A percentile compares a stretch with the other conserved stretches of the same genome.
phyloP scores from a whole-genome alignment of 345 rosid species.

The Moricandia moricandioides region DNA sequence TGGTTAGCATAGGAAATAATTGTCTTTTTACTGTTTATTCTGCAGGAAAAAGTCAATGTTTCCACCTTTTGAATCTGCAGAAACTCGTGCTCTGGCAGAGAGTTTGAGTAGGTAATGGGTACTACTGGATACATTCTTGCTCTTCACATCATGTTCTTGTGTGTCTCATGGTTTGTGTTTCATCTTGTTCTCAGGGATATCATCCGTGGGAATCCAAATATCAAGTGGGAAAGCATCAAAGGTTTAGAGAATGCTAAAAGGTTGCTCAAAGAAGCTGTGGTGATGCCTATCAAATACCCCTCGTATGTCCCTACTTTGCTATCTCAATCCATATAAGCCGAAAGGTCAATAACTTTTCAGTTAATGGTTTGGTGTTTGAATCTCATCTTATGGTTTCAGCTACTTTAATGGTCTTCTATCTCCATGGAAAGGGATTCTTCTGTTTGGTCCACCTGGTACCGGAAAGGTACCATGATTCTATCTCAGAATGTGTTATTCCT shows the following conservation, averaged over 20 bases:
- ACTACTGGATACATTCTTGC: neutral
- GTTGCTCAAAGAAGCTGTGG: constrained; percentile 96
- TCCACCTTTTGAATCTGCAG: constrained; percentile 88
- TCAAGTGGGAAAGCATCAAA: constrained; percentile 93
- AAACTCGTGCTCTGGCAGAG: constrained; percentile 80
- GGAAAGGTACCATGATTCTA: constrained; percentile 70
- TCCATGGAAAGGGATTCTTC: constrained; percentile 99
- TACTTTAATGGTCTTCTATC: constrained; percentile 92
- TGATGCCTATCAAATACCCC: constrained; percentile 99
- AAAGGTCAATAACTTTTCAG: neutral
- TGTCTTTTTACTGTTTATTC: constrained; percentile 4
- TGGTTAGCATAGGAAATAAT: neutral
- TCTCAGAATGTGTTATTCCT: neutral
- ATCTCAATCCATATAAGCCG: neutral
- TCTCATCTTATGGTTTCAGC: constrained; percentile 38
- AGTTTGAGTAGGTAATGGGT: constrained; percentile 68
- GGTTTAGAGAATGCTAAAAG: constrained; percentile 85
- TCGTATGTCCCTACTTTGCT: constrained; percentile 46
- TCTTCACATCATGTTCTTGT: neutral
- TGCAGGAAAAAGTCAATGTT: constrained; percentile 75
- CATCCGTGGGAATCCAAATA: constrained; percentile 87
- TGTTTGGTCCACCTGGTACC: constrained; percentile 97
- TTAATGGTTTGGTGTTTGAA: constrained; percentile 9
- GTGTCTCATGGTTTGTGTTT: constrained; percentile 2
- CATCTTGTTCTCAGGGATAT: constrained; percentile 64